phyloP scores from a whole-genome alignment of 2,329 filamentous ascomycete species.

The Lecanicillium sp. region DNA sequence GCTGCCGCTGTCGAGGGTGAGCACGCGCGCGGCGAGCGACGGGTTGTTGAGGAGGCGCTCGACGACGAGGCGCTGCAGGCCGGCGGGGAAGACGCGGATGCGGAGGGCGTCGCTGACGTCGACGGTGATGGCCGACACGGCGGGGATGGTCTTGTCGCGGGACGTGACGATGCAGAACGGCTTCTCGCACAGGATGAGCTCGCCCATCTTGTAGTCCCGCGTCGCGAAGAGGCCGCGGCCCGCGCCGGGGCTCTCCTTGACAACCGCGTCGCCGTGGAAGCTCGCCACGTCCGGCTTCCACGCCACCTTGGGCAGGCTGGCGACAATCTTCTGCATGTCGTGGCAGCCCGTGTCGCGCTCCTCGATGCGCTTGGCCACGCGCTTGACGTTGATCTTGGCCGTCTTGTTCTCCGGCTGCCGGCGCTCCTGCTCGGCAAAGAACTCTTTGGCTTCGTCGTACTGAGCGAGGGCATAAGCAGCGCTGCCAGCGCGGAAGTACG shows the following conservation, averaged over 20 bases:
- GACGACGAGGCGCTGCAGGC: conserved; percentile 24
- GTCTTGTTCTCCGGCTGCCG: conserved; percentile 22
- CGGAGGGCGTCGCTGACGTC: conserved; percentile 23
- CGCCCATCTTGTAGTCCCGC: conserved; percentile 24
- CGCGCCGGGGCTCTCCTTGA: conserved; percentile 21
- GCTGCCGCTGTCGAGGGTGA: conserved; percentile 23
- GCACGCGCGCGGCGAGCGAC: conserved; percentile 18
- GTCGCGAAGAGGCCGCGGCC: conserved; percentile 34
- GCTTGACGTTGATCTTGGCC: conserved; percentile 17
- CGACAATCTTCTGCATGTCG: conserved; percentile 20
- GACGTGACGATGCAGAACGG: conserved; percentile 27
- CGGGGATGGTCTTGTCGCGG: conserved; percentile 21
- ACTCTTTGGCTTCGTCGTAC: conserved; percentile 19
- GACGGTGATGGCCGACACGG: conserved; percentile 26
- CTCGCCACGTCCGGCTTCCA: conserved; percentile 26
- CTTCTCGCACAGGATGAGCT: conserved; percentile 30
- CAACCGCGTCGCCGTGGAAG: conserved; percentile 22
- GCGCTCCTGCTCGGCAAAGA: conserved; percentile 20
- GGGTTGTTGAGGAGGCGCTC: conserved; percentile 25
- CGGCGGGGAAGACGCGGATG: conserved; percentile 26
- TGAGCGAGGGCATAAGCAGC: conserved; percentile 26
- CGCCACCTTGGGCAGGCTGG: conserved; percentile 20
- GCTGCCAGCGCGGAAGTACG: conserved; percentile 26
- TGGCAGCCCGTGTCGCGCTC: conserved; percentile 21
- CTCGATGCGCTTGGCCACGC: conserved; percentile 18